Conservation (phyloP, 768 basidiomycete genomes). For the Astraeus odoratus region DNA sequence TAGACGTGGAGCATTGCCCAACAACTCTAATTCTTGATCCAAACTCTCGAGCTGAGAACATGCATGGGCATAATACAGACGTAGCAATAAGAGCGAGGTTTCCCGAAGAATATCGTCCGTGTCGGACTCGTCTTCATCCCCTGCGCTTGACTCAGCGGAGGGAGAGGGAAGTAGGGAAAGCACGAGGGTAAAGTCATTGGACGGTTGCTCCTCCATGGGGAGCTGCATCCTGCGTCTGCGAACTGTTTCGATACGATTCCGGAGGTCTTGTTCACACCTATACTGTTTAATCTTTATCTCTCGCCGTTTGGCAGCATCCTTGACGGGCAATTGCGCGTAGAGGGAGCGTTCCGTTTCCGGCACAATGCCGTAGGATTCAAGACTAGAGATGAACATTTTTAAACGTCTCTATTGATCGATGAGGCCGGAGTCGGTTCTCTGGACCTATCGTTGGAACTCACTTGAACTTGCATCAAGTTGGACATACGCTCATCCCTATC, state of each 20-base stretch:
- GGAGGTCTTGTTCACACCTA: conserved; percentile 77
- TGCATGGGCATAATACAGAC: conserved; percentile 65
- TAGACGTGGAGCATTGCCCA: conserved; percentile 51
- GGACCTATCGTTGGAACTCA: conserved; percentile 27
- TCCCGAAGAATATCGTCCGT: conserved; percentile 63
- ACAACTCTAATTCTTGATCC: conserved; percentile 65
- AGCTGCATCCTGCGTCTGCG: conserved; percentile 46
- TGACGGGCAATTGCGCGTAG: conserved; percentile 42
- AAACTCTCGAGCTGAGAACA: conserved; percentile 60
- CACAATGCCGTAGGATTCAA: conserved; percentile 64
- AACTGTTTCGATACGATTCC: conserved; percentile 54
- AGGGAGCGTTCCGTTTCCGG: conserved; percentile 53
- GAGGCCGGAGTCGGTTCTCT: conserved; percentile 3
- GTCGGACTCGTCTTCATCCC: conserved; percentile 47
- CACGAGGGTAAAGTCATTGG: conserved; percentile 58
- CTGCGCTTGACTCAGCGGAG: conserved; percentile 7
- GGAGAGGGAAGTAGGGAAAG: conserved; percentile 48
- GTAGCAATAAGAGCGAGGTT: conserved; percentile 61
- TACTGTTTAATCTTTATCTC: conserved; percentile 91
- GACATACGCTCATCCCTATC: conserved; percentile 53
- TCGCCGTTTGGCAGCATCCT: conserved; percentile 63
- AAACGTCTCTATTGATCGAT: conserved; percentile 38
- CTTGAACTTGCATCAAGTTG: conserved; percentile 51
- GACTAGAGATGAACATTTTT: conserved; percentile 36
- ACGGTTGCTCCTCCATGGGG: conserved; percentile 24